Evolutionary conservation across 2,329 filamentous ascomycete genomes (phyloP).

Genomic region (Verticillium tricorpus): DNA sequence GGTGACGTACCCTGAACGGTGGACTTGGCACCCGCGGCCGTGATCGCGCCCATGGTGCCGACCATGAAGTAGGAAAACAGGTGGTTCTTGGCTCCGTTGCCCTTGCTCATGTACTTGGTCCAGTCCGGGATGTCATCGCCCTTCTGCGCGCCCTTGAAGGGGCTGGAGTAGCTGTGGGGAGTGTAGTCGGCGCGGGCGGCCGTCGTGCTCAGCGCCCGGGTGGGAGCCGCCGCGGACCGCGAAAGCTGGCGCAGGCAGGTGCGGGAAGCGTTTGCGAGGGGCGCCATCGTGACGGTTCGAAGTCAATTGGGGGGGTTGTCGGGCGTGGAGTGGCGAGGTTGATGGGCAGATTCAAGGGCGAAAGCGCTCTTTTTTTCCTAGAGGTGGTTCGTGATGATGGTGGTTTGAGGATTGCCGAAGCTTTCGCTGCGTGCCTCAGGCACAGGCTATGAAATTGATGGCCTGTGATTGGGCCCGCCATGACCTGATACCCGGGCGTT

Average conservation of each 20-base stretch:
- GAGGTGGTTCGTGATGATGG: slow-evolving; percentile 8
- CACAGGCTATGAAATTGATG: slow-evolving; percentile 40
- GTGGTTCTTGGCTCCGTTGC: slow-evolving; percentile 68
- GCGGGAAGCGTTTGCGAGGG: slow-evolving; percentile 64
- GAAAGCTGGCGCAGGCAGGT: slow-evolving; percentile 59
- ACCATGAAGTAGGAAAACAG: slow-evolving; percentile 98
- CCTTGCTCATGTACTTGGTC: slow-evolving; percentile 76
- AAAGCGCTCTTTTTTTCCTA: slow-evolving; percentile 6
- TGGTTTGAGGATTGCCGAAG: slow-evolving; percentile 22
- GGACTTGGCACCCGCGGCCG: slow-evolving; percentile 91
- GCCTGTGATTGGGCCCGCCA: slow-evolving; percentile 36
- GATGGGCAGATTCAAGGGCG: slow-evolving; percentile 14
- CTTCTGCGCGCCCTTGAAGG: slow-evolving; percentile 58
- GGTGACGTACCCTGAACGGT: slow-evolving; percentile 85
- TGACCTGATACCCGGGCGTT: slow-evolving; percentile 12
- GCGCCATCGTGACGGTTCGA: slow-evolving; percentile 50
- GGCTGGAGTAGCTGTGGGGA: slow-evolving; percentile 50
- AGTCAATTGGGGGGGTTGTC: slow-evolving; percentile 9
- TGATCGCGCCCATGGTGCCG: slow-evolving; percentile 86
- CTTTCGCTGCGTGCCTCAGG: slow-evolving; percentile 12
- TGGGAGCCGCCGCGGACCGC: slow-evolving; percentile 31
- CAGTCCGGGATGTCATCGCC: slow-evolving; percentile 80
- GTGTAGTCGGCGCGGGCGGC: slow-evolving; percentile 40
- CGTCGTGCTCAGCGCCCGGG: slow-evolving; percentile 53
- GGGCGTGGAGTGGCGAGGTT: slow-evolving; percentile 15